phyloP scores from a whole-genome alignment of 495 filamentous ascomycete species.

The Apodospora peruviana region DNA sequence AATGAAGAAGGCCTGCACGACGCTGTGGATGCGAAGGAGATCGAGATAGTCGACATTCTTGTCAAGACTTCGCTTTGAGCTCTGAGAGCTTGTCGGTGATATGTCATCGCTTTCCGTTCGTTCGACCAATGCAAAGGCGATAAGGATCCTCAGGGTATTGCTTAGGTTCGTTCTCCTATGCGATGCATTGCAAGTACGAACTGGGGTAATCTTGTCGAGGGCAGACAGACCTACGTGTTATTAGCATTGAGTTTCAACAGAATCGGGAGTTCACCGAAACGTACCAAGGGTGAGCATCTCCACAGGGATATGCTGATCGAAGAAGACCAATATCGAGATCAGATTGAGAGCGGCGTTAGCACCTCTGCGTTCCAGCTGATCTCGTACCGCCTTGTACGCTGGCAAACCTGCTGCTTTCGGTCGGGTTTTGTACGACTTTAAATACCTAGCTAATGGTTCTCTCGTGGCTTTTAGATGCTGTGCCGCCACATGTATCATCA shows the following conservation, averaged over 20 bases:
- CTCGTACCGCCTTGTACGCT: constrained; percentile 65
- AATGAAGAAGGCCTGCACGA: constrained; percentile 75
- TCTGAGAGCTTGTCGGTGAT: constrained; percentile 34
- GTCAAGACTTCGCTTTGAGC: constrained; percentile 43
- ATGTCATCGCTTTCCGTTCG: constrained; percentile 49
- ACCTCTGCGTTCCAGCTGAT: constrained; percentile 57
- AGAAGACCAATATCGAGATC: constrained; percentile 69
- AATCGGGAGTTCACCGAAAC: constrained; percentile 5
- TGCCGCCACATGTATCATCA: constrained; percentile 75
- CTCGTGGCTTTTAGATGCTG: constrained; percentile 66
- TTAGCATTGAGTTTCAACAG: constrained; percentile 4
- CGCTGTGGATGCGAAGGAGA: constrained; percentile 68
- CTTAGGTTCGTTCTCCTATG: constrained; percentile 45
- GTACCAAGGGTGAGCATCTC: constrained; percentile 64
- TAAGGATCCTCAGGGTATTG: constrained; percentile 61
- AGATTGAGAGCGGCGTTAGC: constrained; percentile 62
- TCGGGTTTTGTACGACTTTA: constrained; percentile 61
- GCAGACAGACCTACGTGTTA: constrained; percentile 37
- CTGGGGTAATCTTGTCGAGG: constrained; percentile 49
- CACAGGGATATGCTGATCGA: constrained; percentile 68
- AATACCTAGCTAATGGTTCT: constrained; percentile 65
- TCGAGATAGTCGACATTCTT: constrained; percentile 57
- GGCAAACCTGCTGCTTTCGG: constrained; percentile 60
- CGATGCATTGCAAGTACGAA: constrained; percentile 51
- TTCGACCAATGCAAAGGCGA: constrained; percentile 66